phyloP scores from a whole-genome alignment of 805 yeast species.

The Wickerhamiella galacta region DNA sequence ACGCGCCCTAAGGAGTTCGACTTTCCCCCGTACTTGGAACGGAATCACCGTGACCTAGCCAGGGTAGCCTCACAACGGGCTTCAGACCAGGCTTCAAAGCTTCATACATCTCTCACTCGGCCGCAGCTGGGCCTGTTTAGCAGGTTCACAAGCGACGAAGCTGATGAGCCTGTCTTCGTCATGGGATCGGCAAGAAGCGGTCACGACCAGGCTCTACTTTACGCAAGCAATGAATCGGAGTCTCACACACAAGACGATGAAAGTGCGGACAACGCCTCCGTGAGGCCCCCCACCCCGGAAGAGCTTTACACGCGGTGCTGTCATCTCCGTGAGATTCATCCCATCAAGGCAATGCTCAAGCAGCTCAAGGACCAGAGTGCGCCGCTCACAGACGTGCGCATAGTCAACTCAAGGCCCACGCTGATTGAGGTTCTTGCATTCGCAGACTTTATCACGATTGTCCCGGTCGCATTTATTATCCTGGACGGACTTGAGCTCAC shows the following conservation, averaged over 20 bases:
- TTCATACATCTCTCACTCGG: constrained; percentile 8
- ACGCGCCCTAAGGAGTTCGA: constrained; percentile 1
- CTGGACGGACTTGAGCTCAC: constrained; percentile 68
- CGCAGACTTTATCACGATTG: constrained; percentile 73
- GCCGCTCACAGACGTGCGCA: constrained; percentile 53
- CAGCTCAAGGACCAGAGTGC: constrained; percentile 64
- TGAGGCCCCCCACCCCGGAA: constrained; percentile 40
- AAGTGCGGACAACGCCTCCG: constrained; percentile 13
- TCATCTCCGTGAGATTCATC: constrained; percentile 77
- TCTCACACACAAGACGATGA: constrained; percentile 2
- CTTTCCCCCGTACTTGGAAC: constrained; percentile 8
- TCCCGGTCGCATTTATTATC: constrained; percentile 59
- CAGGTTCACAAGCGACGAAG: constrained; percentile 8
- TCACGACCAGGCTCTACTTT: background rate
- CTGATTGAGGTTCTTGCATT: constrained; percentile 75
- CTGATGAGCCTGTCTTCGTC: constrained; percentile 10
- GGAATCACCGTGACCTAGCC: constrained; percentile 10
- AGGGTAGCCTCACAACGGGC: constrained; percentile 11
- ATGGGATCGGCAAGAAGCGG: too few species aligned
- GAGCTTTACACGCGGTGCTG: constrained; percentile 81
- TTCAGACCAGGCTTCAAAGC: constrained; percentile 12
- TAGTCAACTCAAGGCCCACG: constrained; percentile 80
- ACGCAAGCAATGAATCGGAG: background rate
- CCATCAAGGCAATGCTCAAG: constrained; percentile 75
- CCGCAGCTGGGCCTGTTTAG: constrained; percentile 2